Percentiles rank a stretch among this genome's conserved stretches.
Conservation (phyloP, 768 basidiomycete genomes). For the Boletus patriciae region DNA sequence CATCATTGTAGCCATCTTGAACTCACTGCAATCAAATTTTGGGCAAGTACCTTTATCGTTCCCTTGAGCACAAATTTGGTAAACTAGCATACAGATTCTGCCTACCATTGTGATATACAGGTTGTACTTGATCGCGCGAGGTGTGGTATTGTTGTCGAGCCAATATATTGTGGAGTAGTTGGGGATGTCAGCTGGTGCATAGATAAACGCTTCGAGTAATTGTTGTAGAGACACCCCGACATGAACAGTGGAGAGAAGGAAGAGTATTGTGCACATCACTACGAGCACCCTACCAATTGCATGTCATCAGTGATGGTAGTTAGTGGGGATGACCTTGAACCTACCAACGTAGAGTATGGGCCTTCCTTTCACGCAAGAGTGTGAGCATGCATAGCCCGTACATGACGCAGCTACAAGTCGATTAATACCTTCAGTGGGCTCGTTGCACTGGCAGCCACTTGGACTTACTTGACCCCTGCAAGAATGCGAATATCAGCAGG, state of each 20-base stretch:
- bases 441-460: too few species aligned
- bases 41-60: not conserved
- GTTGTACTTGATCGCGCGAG: not conserved
- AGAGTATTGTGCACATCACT: not conserved
- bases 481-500: too few species aligned
- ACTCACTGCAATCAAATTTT: not conserved
- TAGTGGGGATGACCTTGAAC: not conserved
- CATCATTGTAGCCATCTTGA: not conserved
- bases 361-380: too few species aligned
- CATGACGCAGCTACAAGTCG: too few species aligned
- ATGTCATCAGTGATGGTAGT: not conserved
- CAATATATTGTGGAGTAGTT: constrained; percentile 1
- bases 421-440: too few species aligned
- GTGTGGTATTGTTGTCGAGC: not conserved
- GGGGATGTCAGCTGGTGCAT: not conserved
- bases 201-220: constrained; percentile 2
- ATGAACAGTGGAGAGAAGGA: not conserved
- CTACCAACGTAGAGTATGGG: not conserved
- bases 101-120: too few species aligned
- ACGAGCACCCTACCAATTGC: not conserved
- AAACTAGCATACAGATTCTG: not conserved
- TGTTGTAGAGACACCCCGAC: not conserved
- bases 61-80: not conserved
- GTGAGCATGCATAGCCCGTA: too few species aligned
- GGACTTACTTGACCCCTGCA: too few species aligned